Percentiles rank a stretch among this genome's conserved stretches.
These are phyloP conservation scores for Sonneratia alba DNA, from an alignment of 345 rosid genomes.

Conservation along the genomic window DNA sequence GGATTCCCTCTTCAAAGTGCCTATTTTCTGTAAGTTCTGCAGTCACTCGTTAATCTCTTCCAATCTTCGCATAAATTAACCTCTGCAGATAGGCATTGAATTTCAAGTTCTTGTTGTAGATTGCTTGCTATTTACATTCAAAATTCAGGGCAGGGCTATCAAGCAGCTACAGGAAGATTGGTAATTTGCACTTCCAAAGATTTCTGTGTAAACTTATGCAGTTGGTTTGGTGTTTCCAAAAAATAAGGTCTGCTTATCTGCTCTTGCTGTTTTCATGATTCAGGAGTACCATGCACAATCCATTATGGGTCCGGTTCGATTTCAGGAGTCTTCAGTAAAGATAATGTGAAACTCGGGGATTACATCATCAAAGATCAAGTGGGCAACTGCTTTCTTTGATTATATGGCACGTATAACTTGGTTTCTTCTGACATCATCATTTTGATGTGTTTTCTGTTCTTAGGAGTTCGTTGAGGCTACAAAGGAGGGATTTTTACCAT, in stretches of 20 bases:
- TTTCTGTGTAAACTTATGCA: background rate
- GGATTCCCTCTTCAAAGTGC: conserved; percentile 65
- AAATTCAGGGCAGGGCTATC: conserved; percentile 40
- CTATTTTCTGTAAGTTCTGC: conserved; percentile 34
- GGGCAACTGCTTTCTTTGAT: conserved; percentile 10
- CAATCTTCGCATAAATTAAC: background rate
- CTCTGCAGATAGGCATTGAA: background rate
- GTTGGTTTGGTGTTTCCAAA: background rate
- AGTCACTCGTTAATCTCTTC: background rate
- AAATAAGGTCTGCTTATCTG: background rate
- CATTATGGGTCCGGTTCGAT: conserved; percentile 33
- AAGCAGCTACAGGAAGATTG: conserved; percentile 42
- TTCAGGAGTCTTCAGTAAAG: conserved; percentile 46
- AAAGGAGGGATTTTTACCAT: conserved; percentile 33
- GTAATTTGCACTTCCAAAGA: conserved; percentile 18
- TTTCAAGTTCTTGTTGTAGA: conserved; percentile 24
- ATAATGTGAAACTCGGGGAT: conserved; percentile 45
- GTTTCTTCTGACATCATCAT: background rate
- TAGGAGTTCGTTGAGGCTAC: conserved; percentile 53
- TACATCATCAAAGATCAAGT: conserved; percentile 36
- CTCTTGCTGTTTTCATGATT: conserved; percentile 4
- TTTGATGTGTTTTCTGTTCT: conserved; percentile 1
- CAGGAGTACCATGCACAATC: conserved; percentile 44
- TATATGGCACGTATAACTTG: background rate
- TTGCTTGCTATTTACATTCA: conserved; percentile 48